phyloP scores from a whole-genome alignment of 331 rosid species.

The Acacia pycnantha region DNA sequence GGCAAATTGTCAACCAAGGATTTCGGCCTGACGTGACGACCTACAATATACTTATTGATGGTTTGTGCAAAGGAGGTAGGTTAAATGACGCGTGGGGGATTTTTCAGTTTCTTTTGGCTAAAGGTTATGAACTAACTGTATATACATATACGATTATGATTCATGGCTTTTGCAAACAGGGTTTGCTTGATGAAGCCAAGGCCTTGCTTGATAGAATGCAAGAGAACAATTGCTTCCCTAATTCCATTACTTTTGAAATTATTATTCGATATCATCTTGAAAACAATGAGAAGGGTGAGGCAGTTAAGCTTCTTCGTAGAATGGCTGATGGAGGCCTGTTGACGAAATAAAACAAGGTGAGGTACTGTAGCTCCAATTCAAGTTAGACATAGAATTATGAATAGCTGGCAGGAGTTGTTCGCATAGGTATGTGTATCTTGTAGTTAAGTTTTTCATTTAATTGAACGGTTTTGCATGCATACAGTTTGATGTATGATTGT shows the following conservation, averaged over 20 bases:
- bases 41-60: too few species aligned
- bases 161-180: neutral
- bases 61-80: too few species aligned
- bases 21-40: neutral
- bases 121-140: too few species aligned
- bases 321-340: neutral
- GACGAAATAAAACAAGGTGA: neutral
- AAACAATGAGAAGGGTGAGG: neutral
- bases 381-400: neutral
- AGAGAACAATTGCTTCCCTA: neutral
- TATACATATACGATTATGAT: neutral
- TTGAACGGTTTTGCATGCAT: neutral
- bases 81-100: too few species aligned
- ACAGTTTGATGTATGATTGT: neutral
- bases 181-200: neutral
- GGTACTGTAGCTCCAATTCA: too few species aligned
- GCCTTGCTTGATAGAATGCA: neutral
- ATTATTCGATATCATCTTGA: neutral
- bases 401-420: neutral
- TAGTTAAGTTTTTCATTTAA: neutral
- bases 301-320: neutral
- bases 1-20: neutral
- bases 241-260: neutral
- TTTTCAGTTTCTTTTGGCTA: too few species aligned
- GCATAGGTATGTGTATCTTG: too few species aligned